Conservation (phyloP, 169 alveolate species). For the Fabrea salina region DNA sequence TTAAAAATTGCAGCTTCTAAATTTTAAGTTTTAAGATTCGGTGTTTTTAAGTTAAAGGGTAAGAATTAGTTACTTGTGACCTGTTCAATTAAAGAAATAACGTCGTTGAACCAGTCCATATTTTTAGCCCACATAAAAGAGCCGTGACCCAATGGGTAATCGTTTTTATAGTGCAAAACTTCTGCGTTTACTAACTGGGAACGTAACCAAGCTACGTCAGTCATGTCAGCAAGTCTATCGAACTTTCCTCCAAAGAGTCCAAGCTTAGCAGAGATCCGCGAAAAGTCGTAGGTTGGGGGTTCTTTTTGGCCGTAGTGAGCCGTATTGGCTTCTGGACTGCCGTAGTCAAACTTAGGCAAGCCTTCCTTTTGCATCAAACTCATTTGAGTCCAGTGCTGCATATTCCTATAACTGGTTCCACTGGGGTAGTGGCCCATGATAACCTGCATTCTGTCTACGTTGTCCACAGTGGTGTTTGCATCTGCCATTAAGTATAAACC, state of each 20-base stretch:
- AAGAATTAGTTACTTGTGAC: no score
- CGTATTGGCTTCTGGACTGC: neutral
- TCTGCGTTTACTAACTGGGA: neutral
- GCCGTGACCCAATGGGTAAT: conserved; percentile 5
- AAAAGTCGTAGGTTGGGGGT: neutral
- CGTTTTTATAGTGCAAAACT: neutral
- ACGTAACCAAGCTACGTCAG: neutral
- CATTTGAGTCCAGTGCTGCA: neutral
- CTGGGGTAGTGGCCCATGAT: neutral
- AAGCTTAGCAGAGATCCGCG: neutral
- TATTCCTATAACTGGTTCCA: neutral
- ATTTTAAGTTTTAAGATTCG: no score
- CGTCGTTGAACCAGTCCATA: neutral
- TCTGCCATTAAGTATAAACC: neutral
- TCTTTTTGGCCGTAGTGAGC: neutral
- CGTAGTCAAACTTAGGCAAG: conserved; percentile 1
- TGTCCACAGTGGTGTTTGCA: neutral
- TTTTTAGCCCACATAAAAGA: neutral
- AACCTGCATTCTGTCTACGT: neutral
- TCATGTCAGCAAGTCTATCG: neutral
- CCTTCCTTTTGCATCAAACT: neutral
- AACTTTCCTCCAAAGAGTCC: neutral
- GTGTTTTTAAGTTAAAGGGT: no score
- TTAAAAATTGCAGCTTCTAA: no score
- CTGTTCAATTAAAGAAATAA: neutral